Conservation (phyloP, 352 stramenopile genomes). For the Globisporangium spiculum region DNA sequence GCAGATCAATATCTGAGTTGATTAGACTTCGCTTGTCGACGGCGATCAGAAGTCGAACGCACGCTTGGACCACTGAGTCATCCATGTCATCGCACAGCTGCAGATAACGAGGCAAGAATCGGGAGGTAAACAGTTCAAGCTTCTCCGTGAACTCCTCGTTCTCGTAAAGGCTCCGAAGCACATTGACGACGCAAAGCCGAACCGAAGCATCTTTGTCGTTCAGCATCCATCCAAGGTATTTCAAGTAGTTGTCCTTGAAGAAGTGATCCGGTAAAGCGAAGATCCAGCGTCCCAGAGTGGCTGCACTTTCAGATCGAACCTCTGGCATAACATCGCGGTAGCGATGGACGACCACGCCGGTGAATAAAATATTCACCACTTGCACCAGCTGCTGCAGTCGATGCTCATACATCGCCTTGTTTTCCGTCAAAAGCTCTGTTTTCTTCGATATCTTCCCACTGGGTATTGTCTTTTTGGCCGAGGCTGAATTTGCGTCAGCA, state of each 20-base stretch:
- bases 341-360: conserved; percentile 72
- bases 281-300: conserved; percentile 84
- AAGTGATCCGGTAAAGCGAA: conserved; percentile 87
- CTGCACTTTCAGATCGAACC: conserved; percentile 82
- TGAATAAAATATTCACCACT: conserved; percentile 69
- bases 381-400: conserved; percentile 55
- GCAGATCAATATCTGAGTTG: conserved; percentile 70
- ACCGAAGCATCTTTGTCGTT: conserved; percentile 89
- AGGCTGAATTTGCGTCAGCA: conserved; percentile 34
- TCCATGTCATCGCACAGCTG: conserved; percentile 84
- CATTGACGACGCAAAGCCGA: conserved; percentile 76
- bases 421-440: conserved; percentile 54
- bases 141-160: conserved; percentile 60
- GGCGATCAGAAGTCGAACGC: conserved; percentile 72
- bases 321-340: conserved; percentile 93
- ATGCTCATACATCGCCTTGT: conserved; percentile 67
- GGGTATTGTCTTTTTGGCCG: conserved; percentile 20
- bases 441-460: conserved; percentile 38
- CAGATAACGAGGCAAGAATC: conserved; percentile 74
- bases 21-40: conserved; percentile 84
- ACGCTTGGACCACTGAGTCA: conserved; percentile 60
- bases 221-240: conserved; percentile 95
- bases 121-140: conserved; percentile 76
- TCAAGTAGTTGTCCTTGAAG: conserved; percentile 93
- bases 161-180: conserved; percentile 84